Evolutionary conservation across 306 rosid species (phyloP).

Genomic region (Prinsepia uniflora): DNA sequence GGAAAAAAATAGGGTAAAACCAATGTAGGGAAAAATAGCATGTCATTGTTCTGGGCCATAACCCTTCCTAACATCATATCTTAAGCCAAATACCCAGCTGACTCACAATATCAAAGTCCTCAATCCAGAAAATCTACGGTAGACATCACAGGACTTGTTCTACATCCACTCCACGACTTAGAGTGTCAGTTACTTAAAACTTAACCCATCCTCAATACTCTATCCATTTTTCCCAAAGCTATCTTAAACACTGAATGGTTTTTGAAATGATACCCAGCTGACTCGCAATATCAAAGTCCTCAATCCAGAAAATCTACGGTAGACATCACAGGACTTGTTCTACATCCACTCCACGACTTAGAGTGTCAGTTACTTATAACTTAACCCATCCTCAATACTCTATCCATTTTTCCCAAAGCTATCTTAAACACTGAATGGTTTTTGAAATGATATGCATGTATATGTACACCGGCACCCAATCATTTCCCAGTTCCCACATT

Average conservation of each 20-base stretch:
- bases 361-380: neutral
- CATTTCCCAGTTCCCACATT: neutral
- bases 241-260: neutral
- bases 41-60: neutral
- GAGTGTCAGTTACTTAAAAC: neutral
- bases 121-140: neutral
- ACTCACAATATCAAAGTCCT: conserved; percentile 6
- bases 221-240: neutral
- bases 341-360: neutral
- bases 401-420: neutral
- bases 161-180: neutral
- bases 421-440: neutral
- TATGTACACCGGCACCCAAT: neutral
- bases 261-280: neutral
- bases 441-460: neutral
- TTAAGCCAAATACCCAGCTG: neutral
- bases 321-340: neutral
- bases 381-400: neutral
- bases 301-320: neutral
- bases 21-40: conserved; percentile 3
- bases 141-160: neutral
- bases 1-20: neutral
- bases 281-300: conserved; percentile 6
- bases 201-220: neutral
- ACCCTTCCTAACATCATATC: neutral